Conservation (phyloP, 345 rosid genomes). For the Pugionium cornutum region DNA sequence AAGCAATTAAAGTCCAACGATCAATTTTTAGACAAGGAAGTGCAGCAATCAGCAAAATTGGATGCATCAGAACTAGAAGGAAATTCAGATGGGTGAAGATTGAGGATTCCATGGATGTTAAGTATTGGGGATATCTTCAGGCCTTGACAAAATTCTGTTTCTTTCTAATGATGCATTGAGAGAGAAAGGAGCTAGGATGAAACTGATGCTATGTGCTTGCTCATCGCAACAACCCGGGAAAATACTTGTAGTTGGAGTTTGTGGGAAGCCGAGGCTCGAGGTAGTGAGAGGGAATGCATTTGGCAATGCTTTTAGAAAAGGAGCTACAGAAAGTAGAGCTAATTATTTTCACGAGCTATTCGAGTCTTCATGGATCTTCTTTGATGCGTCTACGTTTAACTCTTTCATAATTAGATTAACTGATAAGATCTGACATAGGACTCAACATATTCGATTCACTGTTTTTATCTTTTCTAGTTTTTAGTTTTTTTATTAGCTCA, state of each 20-base stretch:
- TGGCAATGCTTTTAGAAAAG: constrained; percentile 82
- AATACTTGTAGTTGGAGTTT: constrained; percentile 86
- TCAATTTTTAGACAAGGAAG: constrained; percentile 96
- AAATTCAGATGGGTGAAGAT: constrained; percentile 97
- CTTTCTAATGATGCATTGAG: constrained; percentile 91
- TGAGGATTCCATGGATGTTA: constrained; percentile 72
- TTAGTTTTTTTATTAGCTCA: not conserved
- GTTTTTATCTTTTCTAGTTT: constrained; percentile 12
- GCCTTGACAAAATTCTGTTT: constrained; percentile 93
- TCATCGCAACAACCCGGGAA: constrained; percentile 59
- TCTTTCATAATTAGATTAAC: constrained; percentile 86
- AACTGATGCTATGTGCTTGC: constrained; percentile 91
- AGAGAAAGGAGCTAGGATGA: constrained; percentile 91
- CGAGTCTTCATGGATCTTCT: constrained; percentile 95
- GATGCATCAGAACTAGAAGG: constrained; percentile 82
- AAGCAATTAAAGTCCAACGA: constrained; percentile 86
- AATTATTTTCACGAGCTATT: constrained; percentile 91
- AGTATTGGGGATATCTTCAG: constrained; percentile 85
- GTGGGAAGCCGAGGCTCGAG: constrained; percentile 90
- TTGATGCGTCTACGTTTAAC: constrained; percentile 74
- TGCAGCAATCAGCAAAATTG: constrained; percentile 76
- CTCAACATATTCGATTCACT: constrained; percentile 7
- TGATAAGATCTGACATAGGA: constrained; percentile 61
- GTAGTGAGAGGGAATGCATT: constrained; percentile 90
- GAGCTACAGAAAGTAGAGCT: constrained; percentile 77